These are phyloP conservation scores for Berberis thunbergii DNA, from an alignment of 164 flowering plant species.

Conservation along the genomic window DNA sequence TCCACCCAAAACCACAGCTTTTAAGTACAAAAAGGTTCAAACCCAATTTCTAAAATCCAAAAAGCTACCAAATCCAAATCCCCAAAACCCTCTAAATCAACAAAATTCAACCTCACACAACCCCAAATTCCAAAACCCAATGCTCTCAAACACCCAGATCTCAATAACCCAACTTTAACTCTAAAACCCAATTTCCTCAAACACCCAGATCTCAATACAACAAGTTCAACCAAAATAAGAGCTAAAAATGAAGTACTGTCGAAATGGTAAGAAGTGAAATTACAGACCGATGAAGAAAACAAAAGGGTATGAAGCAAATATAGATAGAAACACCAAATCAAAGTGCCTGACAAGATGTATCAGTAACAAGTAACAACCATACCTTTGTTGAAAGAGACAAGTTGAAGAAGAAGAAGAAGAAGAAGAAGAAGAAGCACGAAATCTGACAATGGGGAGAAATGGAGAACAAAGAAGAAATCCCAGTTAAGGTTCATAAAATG, in stretches of 20 bases:
- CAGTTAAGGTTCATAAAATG: conserved; percentile 13
- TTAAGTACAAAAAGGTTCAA: neutral
- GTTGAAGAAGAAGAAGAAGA: too few species aligned
- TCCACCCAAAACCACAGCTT: neutral
- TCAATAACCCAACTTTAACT: conserved; percentile 3
- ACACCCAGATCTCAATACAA: neutral
- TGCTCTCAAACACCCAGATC: conserved; percentile 3
- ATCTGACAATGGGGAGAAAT: conserved; percentile 9
- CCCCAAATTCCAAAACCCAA: neutral
- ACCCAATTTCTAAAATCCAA: neutral
- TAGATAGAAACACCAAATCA: too few species aligned
- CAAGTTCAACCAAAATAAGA: neutral
- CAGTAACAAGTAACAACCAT: too few species aligned
- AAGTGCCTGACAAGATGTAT: too few species aligned
- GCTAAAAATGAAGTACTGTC: neutral
- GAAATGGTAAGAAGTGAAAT: neutral
- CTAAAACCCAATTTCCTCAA: neutral
- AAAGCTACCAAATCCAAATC: neutral
- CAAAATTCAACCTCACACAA: conserved; percentile 1
- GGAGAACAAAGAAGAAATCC: conserved; percentile 7
- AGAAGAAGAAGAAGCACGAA: conserved; percentile 4
- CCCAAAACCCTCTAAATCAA: neutral
- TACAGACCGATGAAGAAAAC: neutral
- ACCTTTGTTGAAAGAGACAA: too few species aligned
- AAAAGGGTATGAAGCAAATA: neutral